phyloP scores from a whole-genome alignment of 129 eudicot species.

The Heracleum sosnowskyi region DNA sequence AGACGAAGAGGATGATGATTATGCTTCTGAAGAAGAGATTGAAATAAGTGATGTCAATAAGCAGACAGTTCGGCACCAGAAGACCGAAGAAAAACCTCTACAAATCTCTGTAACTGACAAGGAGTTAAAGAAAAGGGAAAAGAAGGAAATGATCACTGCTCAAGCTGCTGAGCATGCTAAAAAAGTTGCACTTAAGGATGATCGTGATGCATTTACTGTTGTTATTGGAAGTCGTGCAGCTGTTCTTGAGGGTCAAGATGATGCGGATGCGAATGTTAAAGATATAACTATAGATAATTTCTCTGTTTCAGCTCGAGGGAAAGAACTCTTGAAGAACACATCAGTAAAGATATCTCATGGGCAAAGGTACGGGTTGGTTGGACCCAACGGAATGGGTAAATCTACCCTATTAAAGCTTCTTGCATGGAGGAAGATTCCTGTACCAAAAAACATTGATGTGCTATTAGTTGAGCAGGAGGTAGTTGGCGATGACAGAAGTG shows the following conservation, averaged over 20 bases:
- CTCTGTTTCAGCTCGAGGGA: conserved; percentile 78
- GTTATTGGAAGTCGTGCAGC: conserved; percentile 70
- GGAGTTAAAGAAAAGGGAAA: conserved; percentile 76
- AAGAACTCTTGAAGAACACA: conserved; percentile 65
- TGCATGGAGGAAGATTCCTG: conserved; percentile 88
- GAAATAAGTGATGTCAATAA: conserved; percentile 10
- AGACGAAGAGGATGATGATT: conserved; percentile 30
- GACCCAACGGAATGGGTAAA: conserved; percentile 85
- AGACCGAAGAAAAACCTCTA: conserved; percentile 30
- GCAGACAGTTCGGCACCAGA: conserved; percentile 28
- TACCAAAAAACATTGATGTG: conserved; percentile 78
- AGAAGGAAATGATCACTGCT: conserved; percentile 53
- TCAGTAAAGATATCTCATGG: conserved; percentile 76
- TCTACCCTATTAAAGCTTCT: conserved; percentile 80
- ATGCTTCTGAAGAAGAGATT: conserved; percentile 24
- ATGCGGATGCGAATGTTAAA: conserved; percentile 78
- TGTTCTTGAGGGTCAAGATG: conserved; percentile 66
- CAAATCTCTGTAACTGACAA: conserved; percentile 45
- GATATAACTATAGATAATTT: conserved; percentile 74
- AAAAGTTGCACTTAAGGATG: conserved; percentile 63
- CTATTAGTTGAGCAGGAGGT: conserved; percentile 78
- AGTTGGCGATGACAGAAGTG: conserved; percentile 70
- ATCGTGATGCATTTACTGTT: conserved; percentile 73
- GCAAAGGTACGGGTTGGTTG: conserved; percentile 70
- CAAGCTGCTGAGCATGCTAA: conserved; percentile 53